Percentiles rank a stretch among this genome's conserved stretches.
phyloP scores from a whole-genome alignment of 768 basidiomycete genomes.

The Exsudoporus frostii region DNA sequence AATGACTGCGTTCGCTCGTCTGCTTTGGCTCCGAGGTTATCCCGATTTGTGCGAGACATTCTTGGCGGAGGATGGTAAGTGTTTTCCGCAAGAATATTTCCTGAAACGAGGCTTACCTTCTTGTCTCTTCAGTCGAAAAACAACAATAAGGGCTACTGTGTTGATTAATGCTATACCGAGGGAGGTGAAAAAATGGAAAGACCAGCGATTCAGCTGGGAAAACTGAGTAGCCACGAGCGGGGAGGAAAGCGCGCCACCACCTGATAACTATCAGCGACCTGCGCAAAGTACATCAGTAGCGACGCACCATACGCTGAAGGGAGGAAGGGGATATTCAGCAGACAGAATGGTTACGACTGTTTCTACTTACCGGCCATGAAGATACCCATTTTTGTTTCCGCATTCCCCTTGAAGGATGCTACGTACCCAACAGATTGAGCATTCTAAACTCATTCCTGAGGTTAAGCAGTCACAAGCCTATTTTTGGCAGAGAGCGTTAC shows the following conservation, averaged over 20 bases:
- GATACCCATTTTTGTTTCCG: slow-evolving; percentile 66
- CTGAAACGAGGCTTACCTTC: slow-evolving; percentile 45
- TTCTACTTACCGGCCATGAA: slow-evolving; percentile 44
- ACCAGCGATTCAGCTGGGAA: slow-evolving; percentile 36
- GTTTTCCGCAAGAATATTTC: neutral
- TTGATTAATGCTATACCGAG: slow-evolving; percentile 64
- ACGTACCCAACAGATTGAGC: slow-evolving; percentile 74
- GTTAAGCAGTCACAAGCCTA: neutral
- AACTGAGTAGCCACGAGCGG: slow-evolving; percentile 58
- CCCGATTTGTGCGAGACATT: slow-evolving; percentile 37
- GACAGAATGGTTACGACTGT: too few species aligned
- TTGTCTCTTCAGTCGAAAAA: slow-evolving; percentile 66
- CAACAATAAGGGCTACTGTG: slow-evolving; percentile 42
- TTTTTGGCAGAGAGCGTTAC: slow-evolving; percentile 21
- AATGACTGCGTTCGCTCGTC: slow-evolving; percentile 35
- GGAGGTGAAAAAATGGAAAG: slow-evolving; percentile 46
- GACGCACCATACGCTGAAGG: slow-evolving; percentile 12
- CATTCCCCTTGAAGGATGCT: slow-evolving; percentile 52
- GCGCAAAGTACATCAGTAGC: neutral
- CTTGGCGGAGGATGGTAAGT: slow-evolving; percentile 20
- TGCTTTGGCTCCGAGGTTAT: slow-evolving; percentile 25
- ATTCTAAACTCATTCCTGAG: slow-evolving; percentile 39
- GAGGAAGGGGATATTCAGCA: neutral
- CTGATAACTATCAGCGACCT: slow-evolving; percentile 16
- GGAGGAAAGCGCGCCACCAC: slow-evolving; percentile 47